phyloP scores from a whole-genome alignment of 1,284 basidiomycete genomes.

The Ustilago curta region DNA sequence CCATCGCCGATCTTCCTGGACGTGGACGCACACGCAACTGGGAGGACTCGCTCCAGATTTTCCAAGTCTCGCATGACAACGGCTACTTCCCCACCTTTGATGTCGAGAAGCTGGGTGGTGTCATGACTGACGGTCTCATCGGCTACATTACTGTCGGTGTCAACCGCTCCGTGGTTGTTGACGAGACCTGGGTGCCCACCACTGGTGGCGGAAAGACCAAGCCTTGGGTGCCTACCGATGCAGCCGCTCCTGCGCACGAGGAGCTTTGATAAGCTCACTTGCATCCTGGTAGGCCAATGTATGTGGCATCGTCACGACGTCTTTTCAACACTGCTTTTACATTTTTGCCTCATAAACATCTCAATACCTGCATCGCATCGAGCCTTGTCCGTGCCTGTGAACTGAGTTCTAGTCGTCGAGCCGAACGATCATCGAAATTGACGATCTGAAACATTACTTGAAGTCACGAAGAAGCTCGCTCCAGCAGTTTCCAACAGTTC shows the following conservation, averaged over 20 bases:
- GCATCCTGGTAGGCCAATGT: not conserved
- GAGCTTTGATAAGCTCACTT: conserved; percentile 27
- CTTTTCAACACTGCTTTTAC: conserved; percentile 3
- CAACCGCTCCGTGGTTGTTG: conserved; percentile 59
- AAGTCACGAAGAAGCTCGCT: too few species aligned
- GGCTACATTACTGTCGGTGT: conserved; percentile 71
- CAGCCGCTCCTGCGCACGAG: conserved; percentile 27
- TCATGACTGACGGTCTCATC: conserved; percentile 71
- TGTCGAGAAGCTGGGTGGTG: conserved; percentile 70
- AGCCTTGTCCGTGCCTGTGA: conserved; percentile 2
- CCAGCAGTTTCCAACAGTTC: too few species aligned
- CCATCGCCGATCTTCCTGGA: conserved; percentile 65
- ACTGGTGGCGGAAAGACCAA: conserved; percentile 49
- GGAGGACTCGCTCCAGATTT: conserved; percentile 71
- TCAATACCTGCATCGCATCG: conserved; percentile 6
- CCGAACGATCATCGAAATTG: not conserved
- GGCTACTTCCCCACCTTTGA: conserved; percentile 71
- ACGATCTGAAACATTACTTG: not conserved
- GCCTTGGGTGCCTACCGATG: conserved; percentile 32
- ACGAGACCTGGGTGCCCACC: conserved; percentile 54
- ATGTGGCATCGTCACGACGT: not conserved
- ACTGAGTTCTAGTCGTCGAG: not conserved
- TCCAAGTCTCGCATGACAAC: conserved; percentile 69
- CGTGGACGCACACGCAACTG: conserved; percentile 71
- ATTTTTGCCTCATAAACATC: not conserved